Conservation (phyloP, 148 eudicot genomes). For the Amaranthus cruentus region DNA sequence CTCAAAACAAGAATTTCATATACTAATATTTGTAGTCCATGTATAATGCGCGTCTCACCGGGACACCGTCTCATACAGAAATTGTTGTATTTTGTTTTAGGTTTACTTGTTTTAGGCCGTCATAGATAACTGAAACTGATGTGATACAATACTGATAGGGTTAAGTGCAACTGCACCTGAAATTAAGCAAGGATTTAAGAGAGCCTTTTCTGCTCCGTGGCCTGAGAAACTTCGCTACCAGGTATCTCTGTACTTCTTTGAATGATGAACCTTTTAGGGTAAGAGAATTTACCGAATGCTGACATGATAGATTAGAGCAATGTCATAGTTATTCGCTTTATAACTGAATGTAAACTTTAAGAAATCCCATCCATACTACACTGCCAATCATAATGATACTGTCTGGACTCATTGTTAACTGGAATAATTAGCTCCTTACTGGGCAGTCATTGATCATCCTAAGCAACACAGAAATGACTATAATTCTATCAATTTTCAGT, state of each 20-base stretch:
- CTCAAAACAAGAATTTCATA: too few species aligned
- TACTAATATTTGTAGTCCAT: too few species aligned
- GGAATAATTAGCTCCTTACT: neutral
- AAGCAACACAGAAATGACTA: neutral
- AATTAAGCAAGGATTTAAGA: conserved; percentile 92
- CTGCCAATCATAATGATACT: too few species aligned
- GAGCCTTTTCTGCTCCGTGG: conserved; percentile 94
- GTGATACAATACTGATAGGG: conserved; percentile 35
- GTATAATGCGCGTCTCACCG: too few species aligned
- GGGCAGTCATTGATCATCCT: conserved; percentile 1
- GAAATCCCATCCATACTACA: too few species aligned
- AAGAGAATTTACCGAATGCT: neutral
- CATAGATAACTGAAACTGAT: neutral
- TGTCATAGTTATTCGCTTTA: neutral
- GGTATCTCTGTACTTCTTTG: conserved; percentile 33
- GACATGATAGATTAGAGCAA: neutral
- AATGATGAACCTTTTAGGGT: neutral
- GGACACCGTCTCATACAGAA: too few species aligned
- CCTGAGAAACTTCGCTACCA: conserved; percentile 94
- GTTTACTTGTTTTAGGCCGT: too few species aligned
- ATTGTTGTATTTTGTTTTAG: too few species aligned
- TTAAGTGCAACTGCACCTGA: conserved; percentile 56
- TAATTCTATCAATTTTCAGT: neutral
- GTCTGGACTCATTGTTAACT: too few species aligned
- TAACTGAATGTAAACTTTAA: neutral